These are phyloP conservation scores for Trapa bicornis DNA, from an alignment of 345 rosid species.

Conservation along the genomic window DNA sequence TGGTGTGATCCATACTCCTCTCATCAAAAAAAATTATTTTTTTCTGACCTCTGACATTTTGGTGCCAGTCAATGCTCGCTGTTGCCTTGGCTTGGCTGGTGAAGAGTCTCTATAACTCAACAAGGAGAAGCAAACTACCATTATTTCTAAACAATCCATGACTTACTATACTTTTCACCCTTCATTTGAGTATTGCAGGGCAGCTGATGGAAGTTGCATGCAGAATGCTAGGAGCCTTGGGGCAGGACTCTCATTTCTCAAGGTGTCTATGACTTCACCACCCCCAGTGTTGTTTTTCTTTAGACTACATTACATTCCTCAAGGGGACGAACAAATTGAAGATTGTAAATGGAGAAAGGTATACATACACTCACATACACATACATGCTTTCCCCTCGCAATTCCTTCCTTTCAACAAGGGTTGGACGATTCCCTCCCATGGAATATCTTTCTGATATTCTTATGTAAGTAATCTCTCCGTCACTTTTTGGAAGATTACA, in stretches of 20 bases:
- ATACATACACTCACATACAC: background rate
- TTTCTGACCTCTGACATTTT: background rate
- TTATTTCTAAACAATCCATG: background rate
- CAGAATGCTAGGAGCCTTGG: constrained; percentile 46
- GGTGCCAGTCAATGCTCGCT: background rate
- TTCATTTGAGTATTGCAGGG: constrained; percentile 28
- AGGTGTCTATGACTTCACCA: constrained; percentile 44
- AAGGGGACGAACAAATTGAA: constrained; percentile 5
- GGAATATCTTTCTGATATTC: background rate
- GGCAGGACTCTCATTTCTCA: constrained; percentile 40
- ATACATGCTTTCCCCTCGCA: background rate
- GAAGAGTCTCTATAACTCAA: background rate
- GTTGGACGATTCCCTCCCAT: background rate
- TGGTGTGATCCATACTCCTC: background rate
- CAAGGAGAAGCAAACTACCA: background rate
- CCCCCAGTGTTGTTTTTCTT: background rate
- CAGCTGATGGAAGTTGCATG: constrained; percentile 85
- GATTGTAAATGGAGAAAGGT: constrained; percentile 20
- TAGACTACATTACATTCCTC: constrained; percentile 6
- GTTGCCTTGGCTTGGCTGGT: background rate
- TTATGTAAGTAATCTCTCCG: background rate
- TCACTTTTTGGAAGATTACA: background rate
- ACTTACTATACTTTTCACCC: background rate
- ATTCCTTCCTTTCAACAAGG: background rate
- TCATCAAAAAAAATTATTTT: background rate